These are phyloP conservation scores for Leccinum incarnatum DNA, from an alignment of 768 basidiomycete species.

Conservation along the genomic window DNA sequence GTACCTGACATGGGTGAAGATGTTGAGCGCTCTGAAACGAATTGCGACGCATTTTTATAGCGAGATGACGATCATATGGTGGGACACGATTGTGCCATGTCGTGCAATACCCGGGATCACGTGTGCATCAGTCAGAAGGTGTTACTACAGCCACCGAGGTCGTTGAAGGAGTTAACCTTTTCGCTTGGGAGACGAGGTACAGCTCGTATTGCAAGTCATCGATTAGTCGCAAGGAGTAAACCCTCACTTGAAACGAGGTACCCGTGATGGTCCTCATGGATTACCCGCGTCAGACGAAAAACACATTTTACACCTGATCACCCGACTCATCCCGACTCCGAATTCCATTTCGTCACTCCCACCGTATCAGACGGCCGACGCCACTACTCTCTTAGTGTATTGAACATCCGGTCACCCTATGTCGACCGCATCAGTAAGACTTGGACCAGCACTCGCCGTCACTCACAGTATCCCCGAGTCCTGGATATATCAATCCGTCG, in stretches of 20 bases:
- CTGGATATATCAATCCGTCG: constrained; percentile 83
- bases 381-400: constrained; percentile 51
- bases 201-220: neutral
- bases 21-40: no score
- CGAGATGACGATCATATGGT: neutral
- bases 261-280: neutral
- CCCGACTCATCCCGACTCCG: neutral
- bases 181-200: neutral
- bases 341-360: neutral
- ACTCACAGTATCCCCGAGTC: constrained; percentile 86
- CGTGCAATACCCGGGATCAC: constrained; percentile 30
- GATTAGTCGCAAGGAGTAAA: no score
- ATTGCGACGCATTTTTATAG: constrained; percentile 2
- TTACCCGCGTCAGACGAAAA: neutral
- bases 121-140: constrained; percentile 21
- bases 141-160: neutral
- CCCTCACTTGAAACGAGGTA: neutral
- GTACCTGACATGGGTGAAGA: constrained; percentile 2
- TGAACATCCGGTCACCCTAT: constrained; percentile 85
- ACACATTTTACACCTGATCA: neutral
- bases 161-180: neutral
- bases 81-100: constrained; percentile 31
- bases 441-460: neutral
- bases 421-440: constrained; percentile 1
- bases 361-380: neutral